A percentile compares a stretch with the other conserved stretches of the same genome.
Evolutionary conservation across 345 rosid genomes (phyloP).

Genomic region (Acer negundo): DNA sequence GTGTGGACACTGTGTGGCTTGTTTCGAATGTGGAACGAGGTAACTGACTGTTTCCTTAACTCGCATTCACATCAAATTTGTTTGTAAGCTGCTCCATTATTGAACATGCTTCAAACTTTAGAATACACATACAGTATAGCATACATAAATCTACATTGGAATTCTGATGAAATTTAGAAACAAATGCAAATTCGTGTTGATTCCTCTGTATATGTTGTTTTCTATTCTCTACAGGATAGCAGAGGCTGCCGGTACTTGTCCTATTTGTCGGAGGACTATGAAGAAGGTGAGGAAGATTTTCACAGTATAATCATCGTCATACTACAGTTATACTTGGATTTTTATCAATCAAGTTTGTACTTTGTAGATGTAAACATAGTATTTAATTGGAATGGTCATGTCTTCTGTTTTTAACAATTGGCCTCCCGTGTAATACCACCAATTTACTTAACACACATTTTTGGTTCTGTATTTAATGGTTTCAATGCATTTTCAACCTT

Average conservation of each 20-base stretch:
- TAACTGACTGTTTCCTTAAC: conserved; percentile 26
- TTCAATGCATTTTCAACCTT: neutral
- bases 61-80: conserved; percentile 1
- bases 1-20: conserved; percentile 95
- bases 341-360: neutral
- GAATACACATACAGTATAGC: neutral
- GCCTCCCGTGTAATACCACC: neutral
- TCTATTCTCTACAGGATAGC: conserved; percentile 61
- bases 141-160: neutral
- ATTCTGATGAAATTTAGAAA: neutral
- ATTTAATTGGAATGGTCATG: conserved; percentile 21
- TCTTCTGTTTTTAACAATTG: conserved; percentile 10
- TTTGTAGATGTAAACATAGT: neutral
- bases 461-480: neutral
- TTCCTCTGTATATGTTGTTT: neutral
- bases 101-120: neutral
- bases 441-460: neutral
- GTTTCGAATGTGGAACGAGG: conserved; percentile 92
- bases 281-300: conserved; percentile 94
- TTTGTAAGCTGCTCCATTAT: neutral
- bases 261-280: conserved; percentile 80
- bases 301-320: conserved; percentile 41
- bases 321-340: neutral
- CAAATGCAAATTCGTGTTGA: neutral
- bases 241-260: conserved; percentile 79